A percentile compares a stretch with the other conserved stretches of the same genome.
These are phyloP conservation scores for Ceratopteris richardii DNA, from an alignment of 75 land plant genomes.

Conservation along the genomic window DNA sequence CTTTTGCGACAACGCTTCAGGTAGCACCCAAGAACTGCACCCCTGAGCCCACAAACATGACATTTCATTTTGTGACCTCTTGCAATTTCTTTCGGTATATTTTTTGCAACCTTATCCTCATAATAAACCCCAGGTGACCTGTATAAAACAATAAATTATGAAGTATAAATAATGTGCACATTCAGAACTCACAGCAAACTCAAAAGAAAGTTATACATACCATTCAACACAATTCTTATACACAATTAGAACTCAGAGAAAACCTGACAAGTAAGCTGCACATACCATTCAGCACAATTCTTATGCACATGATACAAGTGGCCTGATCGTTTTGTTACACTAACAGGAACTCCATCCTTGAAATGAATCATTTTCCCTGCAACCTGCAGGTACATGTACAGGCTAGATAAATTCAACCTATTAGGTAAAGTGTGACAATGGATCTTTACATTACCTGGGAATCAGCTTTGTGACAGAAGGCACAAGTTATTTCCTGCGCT, in stretches of 20 bases:
- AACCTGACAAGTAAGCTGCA: background rate
- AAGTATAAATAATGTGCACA: background rate
- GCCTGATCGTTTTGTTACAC: conserved; percentile 10
- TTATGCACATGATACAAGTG: background rate
- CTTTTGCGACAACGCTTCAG: conserved; percentile 47
- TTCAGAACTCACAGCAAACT: background rate
- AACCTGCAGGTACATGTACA: conserved; percentile 20
- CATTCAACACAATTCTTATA: too few relatives aligned
- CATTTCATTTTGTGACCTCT: conserved; percentile 72
- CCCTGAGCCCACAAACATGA: conserved; percentile 56
- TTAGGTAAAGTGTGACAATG: background rate
- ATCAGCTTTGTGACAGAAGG: background rate
- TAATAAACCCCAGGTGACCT: conserved; percentile 86
- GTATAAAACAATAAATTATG: conserved; percentile 3
- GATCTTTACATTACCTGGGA: background rate
- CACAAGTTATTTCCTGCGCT: background rate
- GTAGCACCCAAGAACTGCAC: conserved; percentile 89
- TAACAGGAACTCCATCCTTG: conserved; percentile 31
- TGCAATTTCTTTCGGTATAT: conserved; percentile 53
- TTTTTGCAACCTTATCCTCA: conserved; percentile 41
- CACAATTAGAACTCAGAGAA: too few relatives aligned
- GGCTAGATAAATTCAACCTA: background rate
- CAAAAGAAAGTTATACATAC: too few relatives aligned
- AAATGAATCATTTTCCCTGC: conserved; percentile 67
- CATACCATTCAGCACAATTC: background rate